Evolutionary conservation across 2,329 filamentous ascomycete species (phyloP).

Genomic region (Neonectria sp.): DNA sequence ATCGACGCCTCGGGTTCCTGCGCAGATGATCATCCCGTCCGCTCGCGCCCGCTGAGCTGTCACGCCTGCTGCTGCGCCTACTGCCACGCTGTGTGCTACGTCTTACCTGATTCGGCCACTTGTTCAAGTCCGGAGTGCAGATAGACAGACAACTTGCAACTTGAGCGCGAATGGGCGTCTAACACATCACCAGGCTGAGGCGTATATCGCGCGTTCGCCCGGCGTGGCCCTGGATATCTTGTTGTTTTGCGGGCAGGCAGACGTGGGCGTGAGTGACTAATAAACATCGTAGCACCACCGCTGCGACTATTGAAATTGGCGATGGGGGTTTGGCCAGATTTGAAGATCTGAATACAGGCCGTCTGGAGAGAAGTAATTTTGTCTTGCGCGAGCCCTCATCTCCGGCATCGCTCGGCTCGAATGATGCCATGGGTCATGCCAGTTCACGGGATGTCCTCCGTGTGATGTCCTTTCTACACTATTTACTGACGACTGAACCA

Average conservation of each 20-base stretch:
- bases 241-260: conserved; percentile 1
- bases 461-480: not conserved
- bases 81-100: not conserved
- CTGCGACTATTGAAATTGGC: conserved; percentile 31
- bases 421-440: not conserved
- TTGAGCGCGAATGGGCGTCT: conserved; percentile 39
- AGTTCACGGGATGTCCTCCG: not conserved
- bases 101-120: conserved; percentile 31
- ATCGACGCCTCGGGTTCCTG: conserved; percentile 50
- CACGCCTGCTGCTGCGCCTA: conserved; percentile 26
- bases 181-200: conserved; percentile 35
- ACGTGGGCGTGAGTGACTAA: conserved; percentile 16
- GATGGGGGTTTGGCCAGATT: not conserved
- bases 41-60: conserved; percentile 43
- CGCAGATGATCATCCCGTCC: conserved; percentile 49
- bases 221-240: conserved; percentile 1
- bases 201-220: conserved; percentile 20
- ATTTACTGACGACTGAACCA: not conserved
- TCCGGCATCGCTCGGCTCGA: conserved; percentile 18
- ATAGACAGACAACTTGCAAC: not conserved
- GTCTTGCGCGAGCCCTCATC: conserved; percentile 2
- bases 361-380: not conserved
- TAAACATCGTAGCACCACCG: conserved; percentile 22
- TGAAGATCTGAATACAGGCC: not conserved
- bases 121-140: conserved; percentile 29